Evolutionary conservation across 1,139 yeast genomes (phyloP).

Genomic region (Diutina siamensis): DNA sequence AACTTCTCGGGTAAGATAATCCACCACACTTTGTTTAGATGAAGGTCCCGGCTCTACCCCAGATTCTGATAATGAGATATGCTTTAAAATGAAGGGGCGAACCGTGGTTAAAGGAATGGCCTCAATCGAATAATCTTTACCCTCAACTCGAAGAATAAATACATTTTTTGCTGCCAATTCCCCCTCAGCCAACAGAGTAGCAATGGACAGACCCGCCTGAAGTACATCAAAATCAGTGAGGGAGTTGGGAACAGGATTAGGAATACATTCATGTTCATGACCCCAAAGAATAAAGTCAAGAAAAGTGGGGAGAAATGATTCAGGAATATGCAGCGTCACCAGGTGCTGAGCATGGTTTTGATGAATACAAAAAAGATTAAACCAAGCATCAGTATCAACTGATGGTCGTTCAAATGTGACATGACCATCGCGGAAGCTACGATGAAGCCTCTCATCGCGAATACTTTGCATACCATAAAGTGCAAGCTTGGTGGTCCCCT

Average conservation of each 20-base stretch:
- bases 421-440: constrained; percentile 71
- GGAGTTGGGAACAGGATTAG: constrained; percentile 55
- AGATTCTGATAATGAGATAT: constrained; percentile 42
- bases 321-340: constrained; percentile 75
- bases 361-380: constrained; percentile 80
- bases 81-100: constrained; percentile 73
- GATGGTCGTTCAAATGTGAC: constrained; percentile 72
- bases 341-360: constrained; percentile 81
- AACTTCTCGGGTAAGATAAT: constrained; percentile 53
- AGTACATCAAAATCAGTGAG: constrained; percentile 65
- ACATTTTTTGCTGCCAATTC: constrained; percentile 70
- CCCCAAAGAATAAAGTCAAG: constrained; percentile 89
- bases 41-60: constrained; percentile 55
- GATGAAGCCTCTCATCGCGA: constrained; percentile 76
- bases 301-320: constrained; percentile 68
- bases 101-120: constrained; percentile 61
- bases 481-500: constrained; percentile 74
- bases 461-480: constrained; percentile 83
- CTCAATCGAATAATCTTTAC: constrained; percentile 48
- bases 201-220: constrained; percentile 93
- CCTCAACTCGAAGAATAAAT: constrained; percentile 55
- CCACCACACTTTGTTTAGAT: constrained; percentile 58
- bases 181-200: constrained; percentile 81
- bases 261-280: constrained; percentile 92
- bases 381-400: constrained; percentile 55